Conservation (phyloP, 2,329 filamentous ascomycete species). For the Alternaria conjuncta region DNA sequence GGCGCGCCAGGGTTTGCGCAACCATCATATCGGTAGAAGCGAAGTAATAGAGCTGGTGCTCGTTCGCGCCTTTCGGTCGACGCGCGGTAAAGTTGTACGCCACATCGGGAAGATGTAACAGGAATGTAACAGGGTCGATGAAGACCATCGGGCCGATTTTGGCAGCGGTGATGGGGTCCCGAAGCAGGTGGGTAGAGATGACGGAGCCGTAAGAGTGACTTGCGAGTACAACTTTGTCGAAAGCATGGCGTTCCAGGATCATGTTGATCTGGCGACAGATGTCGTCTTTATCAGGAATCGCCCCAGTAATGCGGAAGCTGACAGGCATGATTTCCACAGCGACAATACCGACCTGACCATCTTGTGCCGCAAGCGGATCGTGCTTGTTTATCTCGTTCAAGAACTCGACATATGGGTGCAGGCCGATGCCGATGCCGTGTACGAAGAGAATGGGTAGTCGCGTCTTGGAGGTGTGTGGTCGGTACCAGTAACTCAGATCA, state of each 20-base stretch:
- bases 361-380: slow-evolving; percentile 29
- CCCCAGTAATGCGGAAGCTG: slow-evolving; percentile 65
- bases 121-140: slow-evolving; percentile 69
- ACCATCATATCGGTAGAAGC: slow-evolving; percentile 71
- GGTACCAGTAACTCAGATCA: slow-evolving; percentile 69
- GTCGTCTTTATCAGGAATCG: slow-evolving; percentile 59
- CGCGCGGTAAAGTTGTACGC: slow-evolving; percentile 69
- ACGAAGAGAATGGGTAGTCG: slow-evolving; percentile 69
- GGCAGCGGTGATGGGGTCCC: slow-evolving; percentile 52
- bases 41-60: slow-evolving; percentile 75
- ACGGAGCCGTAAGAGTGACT: slow-evolving; percentile 70
- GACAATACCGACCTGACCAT: slow-evolving; percentile 66
- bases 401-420: slow-evolving; percentile 67
- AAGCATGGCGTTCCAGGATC: slow-evolving; percentile 65
- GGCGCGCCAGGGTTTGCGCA: slow-evolving; percentile 66
- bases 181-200: slow-evolving; percentile 67
- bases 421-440: slow-evolving; percentile 73
- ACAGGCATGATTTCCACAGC: slow-evolving; percentile 71
- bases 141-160: slow-evolving; percentile 60
- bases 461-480: slow-evolving; percentile 65
- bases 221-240: slow-evolving; percentile 65
- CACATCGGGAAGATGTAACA: slow-evolving; percentile 72
- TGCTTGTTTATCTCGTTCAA: slow-evolving; percentile 58
- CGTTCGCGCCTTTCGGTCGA: slow-evolving; percentile 60
- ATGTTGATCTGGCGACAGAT: slow-evolving; percentile 63